phyloP scores from a whole-genome alignment of 805 yeast species.

The Priceomyces medius region DNA sequence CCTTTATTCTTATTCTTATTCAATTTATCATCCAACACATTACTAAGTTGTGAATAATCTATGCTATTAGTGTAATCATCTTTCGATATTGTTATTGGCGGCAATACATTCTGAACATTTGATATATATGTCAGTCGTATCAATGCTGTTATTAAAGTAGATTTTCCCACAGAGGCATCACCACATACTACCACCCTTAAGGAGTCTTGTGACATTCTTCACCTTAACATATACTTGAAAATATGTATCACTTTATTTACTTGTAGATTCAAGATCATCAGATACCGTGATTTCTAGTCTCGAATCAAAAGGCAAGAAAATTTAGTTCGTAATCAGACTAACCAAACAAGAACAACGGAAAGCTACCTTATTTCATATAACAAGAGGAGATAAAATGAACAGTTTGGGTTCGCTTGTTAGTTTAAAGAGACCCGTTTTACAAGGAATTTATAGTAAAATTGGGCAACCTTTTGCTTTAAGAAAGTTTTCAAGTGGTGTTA shows the following conservation, averaged over 20 bases:
- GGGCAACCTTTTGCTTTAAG: not conserved
- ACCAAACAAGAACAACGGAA: no score
- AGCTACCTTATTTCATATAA: no score
- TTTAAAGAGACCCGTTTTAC: not conserved
- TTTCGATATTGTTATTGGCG: slow-evolving; percentile 80
- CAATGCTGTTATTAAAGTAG: slow-evolving; percentile 73
- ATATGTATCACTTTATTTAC: not conserved
- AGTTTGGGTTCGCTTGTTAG: not conserved
- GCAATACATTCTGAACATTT: slow-evolving; percentile 72
- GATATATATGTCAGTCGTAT: slow-evolving; percentile 81
- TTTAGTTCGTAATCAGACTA: not conserved
- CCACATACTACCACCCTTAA: slow-evolving; percentile 90
- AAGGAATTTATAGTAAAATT: not conserved
- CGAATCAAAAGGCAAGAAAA: slow-evolving; percentile 3
- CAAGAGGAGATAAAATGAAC: slow-evolving; percentile 3
- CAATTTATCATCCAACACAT: slow-evolving; percentile 8
- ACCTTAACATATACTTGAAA: not conserved
- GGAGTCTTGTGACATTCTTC: slow-evolving; percentile 37
- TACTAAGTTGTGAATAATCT: slow-evolving; percentile 2
- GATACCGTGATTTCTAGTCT: no score
- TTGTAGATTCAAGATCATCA: no score
- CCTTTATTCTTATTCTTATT: not conserved
- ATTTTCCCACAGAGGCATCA: slow-evolving; percentile 88
- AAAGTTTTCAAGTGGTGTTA: slow-evolving; percentile 5
- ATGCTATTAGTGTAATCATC: slow-evolving; percentile 50